phyloP scores from a whole-genome alignment of 202 grass and related monocot species.

The Panicum virgatum region DNA sequence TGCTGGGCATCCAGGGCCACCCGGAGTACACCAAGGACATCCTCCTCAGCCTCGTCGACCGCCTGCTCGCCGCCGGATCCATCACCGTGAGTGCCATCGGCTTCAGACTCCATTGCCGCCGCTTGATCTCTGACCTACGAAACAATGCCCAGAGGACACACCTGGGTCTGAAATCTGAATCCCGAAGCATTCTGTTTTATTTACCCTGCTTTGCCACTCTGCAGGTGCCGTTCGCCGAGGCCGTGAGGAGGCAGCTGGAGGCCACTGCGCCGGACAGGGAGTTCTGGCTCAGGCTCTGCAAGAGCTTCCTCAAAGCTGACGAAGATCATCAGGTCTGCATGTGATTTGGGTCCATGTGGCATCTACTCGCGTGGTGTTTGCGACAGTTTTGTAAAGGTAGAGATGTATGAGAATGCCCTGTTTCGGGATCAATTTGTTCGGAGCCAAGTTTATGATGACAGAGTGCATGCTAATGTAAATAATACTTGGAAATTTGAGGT shows the following conservation, averaged over 20 bases:
- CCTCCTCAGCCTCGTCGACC: slow-evolving; percentile 69
- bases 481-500: background rate
- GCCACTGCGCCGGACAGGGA: slow-evolving; percentile 61
- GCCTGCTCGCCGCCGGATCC: slow-evolving; percentile 49
- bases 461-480: background rate
- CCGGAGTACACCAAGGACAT: slow-evolving; percentile 94
- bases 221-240: slow-evolving; percentile 58
- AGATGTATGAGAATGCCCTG: slow-evolving; percentile 6
- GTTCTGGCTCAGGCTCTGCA: slow-evolving; percentile 81
- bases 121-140: background rate
- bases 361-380: background rate
- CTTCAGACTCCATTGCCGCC: background rate
- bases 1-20: slow-evolving; percentile 90
- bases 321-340: background rate
- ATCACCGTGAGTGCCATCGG: slow-evolving; percentile 58
- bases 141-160: background rate
- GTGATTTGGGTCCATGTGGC: too few species aligned
- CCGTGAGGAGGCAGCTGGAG: slow-evolving; percentile 59
- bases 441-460: background rate
- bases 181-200: background rate
- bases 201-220: background rate
- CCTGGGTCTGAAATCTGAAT: background rate
- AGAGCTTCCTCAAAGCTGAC: slow-evolving; percentile 72
- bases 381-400: background rate
- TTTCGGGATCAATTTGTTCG: background rate